Base-by-base conservation (phyloP, 768 basidiomycete species). In the Termitomyces heimii region DNA sequence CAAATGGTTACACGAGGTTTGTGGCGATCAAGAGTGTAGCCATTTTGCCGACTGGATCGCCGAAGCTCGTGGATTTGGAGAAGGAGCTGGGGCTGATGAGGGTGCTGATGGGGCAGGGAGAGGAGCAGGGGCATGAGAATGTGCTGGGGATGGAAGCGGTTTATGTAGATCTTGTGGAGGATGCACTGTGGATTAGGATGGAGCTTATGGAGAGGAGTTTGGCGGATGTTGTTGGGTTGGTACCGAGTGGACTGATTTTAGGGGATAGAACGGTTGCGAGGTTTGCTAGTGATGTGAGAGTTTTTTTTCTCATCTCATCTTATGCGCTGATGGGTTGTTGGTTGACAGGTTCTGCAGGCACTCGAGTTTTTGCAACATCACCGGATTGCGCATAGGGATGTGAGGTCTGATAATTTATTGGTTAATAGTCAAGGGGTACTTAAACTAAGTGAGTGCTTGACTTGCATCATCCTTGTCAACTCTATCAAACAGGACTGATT, bases 141-240 rank as follows among this genome's bases (percentile, higher is more conserved):
- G 64, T 92, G 7, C 72, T 93, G 20, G 70, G 77, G 3, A 80
- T 89, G 74, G 88, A 90, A 64, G 82, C 78, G 44, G 70, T 90
- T 24, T 90, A 89, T 68, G 84, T 89, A 29, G 82, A 86, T 63
- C 66, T 85, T 4, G 73, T 75, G 35, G 85, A 84, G 56, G 82
- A 83, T 60, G 80, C 84, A 57, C 70, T 94, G 37, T 94, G 92
- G 92, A 86, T 94, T 49, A 75, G 86, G 60, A 94, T 94, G 92
- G 90, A 92, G 68, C 80, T 93, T 32, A 92, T 94, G 91, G 89
- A 92, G 64, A 78, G 90, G 60, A 92, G 89, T 66, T 73, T 94
- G 62, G 92, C 92, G 63, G 92, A 94, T 67, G 79, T 94, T 46
- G 76, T 93, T 16, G 82, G 76, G 16, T 69, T 92, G 20, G 82